These are phyloP conservation scores for Penicillium digitatum DNA, from an alignment of 2,329 filamentous ascomycete species.

Conservation along the genomic window DNA sequence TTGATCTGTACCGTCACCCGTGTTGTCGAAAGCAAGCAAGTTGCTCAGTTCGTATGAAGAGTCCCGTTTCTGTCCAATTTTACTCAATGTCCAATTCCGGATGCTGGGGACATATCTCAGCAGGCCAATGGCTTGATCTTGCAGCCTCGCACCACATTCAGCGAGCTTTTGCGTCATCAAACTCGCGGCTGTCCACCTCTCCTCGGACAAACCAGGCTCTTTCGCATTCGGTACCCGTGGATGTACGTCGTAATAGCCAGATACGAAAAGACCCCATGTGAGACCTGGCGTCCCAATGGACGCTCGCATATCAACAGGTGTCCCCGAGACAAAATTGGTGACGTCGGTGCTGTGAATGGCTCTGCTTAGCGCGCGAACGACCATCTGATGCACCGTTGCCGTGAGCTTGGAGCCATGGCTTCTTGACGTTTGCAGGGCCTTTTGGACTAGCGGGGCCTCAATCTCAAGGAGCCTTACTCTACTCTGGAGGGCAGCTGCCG, in stretches of 20 bases:
- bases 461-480: constrained; percentile 35
- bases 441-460: constrained; percentile 22
- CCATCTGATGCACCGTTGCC: constrained; percentile 40
- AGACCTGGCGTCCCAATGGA: constrained; percentile 30
- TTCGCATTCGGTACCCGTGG: constrained; percentile 4
- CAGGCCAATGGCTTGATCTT: constrained; percentile 44
- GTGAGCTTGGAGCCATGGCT: constrained; percentile 41
- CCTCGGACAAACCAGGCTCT: constrained; percentile 16
- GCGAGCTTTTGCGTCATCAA: constrained; percentile 33
- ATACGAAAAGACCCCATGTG: constrained; percentile 39
- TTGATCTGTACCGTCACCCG: constrained; percentile 21
- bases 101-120: constrained; percentile 43
- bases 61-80: constrained; percentile 40
- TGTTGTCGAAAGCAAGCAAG: constrained; percentile 37
- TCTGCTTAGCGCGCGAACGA: constrained; percentile 38
- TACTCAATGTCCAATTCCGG: constrained; percentile 38
- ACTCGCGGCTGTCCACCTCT: constrained; percentile 36
- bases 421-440: constrained; percentile 31
- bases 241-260: constrained; percentile 28
- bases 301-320: constrained; percentile 43
- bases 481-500: constrained; percentile 23
- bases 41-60: constrained; percentile 49
- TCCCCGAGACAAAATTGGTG: constrained; percentile 38
- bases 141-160: constrained; percentile 27
- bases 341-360: constrained; percentile 21